These are phyloP conservation scores for Pythium aristosporum DNA, from an alignment of 352 stramenopile species.

Conservation along the genomic window DNA sequence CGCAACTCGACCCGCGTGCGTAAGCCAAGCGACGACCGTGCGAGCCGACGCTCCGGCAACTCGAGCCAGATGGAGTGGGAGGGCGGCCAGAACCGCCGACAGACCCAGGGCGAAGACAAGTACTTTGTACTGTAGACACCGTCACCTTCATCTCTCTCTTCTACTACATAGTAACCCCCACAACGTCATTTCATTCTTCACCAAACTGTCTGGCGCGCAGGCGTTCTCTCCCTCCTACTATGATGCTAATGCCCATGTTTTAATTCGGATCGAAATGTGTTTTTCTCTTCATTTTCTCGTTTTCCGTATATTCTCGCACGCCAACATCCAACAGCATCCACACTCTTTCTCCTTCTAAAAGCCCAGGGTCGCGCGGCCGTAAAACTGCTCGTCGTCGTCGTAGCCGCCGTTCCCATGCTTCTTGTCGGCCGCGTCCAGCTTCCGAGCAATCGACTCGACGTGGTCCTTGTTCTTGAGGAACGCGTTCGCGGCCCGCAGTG, in stretches of 20 bases:
- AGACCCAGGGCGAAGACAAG: conserved; percentile 61
- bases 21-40: conserved; percentile 55
- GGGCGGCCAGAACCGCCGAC: conserved; percentile 21
- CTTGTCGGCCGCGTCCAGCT: conserved; percentile 32
- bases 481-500: conserved; percentile 61
- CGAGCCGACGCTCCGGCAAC: conserved; percentile 63
- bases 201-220: no score
- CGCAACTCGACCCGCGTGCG: conserved; percentile 63
- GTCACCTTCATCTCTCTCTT: neutral
- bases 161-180: neutral
- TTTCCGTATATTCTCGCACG: neutral
- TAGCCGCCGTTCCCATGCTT: conserved; percentile 30
- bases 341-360: conserved; percentile 41
- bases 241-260: conserved; percentile 1
- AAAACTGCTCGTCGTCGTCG: conserved; percentile 80
- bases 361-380: conserved; percentile 76
- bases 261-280: neutral
- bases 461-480: conserved; percentile 56
- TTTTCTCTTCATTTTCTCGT: neutral
- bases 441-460: conserved; percentile 32
- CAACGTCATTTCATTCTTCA: neutral
- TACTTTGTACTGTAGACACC: conserved; percentile 78
- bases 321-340: neutral
- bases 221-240: neutral
- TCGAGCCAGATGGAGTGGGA: conserved; percentile 59